Base-by-base conservation (phyloP, 148 eudicot species). In the Chenopodium berlandieri region DNA sequence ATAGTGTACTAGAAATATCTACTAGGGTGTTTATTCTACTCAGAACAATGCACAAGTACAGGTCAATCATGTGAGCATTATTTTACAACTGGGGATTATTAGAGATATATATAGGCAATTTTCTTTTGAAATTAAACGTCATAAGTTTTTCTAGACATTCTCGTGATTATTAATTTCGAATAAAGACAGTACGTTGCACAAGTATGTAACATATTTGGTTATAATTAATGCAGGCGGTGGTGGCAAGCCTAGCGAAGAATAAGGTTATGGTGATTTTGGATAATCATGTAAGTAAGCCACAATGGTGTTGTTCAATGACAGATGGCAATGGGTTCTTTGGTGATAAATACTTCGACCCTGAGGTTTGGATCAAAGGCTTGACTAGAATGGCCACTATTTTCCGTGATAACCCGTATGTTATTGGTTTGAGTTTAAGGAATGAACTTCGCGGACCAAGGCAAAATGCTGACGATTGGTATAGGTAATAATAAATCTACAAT, bases 241-340 rank as follows among this genome's bases (percentile, higher is more conserved):
- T 94, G 82, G 73, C 80, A 23, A 91, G 89, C 80, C 90, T 96
- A 65, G 83, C 80, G 32, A 69, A 75, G 11, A 88, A 92, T 89
- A 88, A 90, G 40, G 90, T 94, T 82, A 92, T 96, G 98, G 89
- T 96, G 25, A 89, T 96, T 48, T 25, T 96, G 23, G 99, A 96
- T 88, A 96, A 96, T 83, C 99, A 96, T 80, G 63, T 90, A 66
- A 94, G 92, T 71, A 90, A 83, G 82, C 98, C 98, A 20, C 94
- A 92, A 10, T 96, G 99, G 99, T 94, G 99, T 80, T 96, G 99
- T 68, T 86, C 87, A 79, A 63, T 16, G 8, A 22, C 68, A 4
- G 99, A 96, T 73, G 98, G 93, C 46, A 95, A 90, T 81, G 99
- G 98, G 46, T 96, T 92, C 91, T 96, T 96, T 50, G 93, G 95